phyloP scores from a whole-genome alignment of 1,284 basidiomycete genomes.

The Ustilago shanxiensis region DNA sequence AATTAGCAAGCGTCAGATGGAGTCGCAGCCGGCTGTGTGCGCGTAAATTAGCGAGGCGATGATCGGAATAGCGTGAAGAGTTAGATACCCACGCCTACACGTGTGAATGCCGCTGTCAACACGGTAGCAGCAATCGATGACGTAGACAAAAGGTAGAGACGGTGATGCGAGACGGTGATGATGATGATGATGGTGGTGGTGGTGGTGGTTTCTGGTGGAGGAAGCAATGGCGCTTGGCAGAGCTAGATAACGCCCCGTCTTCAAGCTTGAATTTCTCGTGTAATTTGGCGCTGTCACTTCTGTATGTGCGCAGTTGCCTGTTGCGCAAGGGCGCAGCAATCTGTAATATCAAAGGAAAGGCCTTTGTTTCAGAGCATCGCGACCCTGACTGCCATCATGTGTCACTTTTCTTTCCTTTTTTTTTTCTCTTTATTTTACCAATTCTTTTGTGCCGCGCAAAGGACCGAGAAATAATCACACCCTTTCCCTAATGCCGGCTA shows the following conservation, averaged over 20 bases:
- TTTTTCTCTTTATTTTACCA: no score
- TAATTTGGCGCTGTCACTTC: not conserved
- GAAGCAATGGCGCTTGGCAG: not conserved
- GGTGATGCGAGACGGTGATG: not conserved
- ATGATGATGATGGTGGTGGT: slow-evolving; percentile 10
- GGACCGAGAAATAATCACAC: not conserved
- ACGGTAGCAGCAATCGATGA: not conserved
- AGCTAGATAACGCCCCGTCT: not conserved
- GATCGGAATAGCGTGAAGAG: not conserved
- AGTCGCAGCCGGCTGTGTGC: not conserved
- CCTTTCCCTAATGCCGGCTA: not conserved
- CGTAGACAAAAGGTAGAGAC: not conserved
- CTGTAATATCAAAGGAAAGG: no score
- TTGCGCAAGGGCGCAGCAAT: no score
- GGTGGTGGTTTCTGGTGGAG: no score
- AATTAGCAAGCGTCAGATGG: not conserved
- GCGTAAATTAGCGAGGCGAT: not conserved
- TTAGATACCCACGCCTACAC: not conserved
- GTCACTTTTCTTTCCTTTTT: not conserved
- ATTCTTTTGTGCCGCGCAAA: not conserved
- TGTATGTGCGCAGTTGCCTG: not conserved
- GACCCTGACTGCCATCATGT: not conserved
- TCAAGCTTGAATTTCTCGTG: slow-evolving; percentile 6
- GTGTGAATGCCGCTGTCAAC: not conserved
- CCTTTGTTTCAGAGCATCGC: slow-evolving; percentile 4